These are phyloP conservation scores for Neobulgaria alba DNA, from an alignment of 2,329 filamentous ascomycete species.

Conservation along the genomic window DNA sequence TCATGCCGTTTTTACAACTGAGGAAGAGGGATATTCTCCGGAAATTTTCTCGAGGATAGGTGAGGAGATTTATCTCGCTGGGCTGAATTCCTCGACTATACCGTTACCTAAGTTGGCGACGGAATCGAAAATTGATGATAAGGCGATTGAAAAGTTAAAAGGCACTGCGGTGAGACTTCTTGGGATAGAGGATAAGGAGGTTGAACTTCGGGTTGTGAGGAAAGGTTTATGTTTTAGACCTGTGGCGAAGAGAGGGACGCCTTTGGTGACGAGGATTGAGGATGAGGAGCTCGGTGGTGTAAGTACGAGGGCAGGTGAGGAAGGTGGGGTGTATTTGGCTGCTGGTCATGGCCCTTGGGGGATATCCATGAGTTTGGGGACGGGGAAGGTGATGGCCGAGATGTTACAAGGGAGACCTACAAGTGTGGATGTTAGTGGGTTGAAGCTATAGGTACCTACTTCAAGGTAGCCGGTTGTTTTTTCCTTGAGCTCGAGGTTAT, in stretches of 20 bases:
- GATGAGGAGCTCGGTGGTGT: slow-evolving; percentile 46
- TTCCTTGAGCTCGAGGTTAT: too few relatives aligned
- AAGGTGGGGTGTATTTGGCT: slow-evolving; percentile 61
- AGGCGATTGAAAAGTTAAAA: slow-evolving; percentile 42
- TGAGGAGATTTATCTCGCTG: slow-evolving; percentile 65
- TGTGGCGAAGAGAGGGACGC: slow-evolving; percentile 53
- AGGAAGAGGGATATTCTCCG: slow-evolving; percentile 53
- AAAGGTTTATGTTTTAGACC: slow-evolving; percentile 67
- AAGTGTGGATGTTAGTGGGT: slow-evolving; percentile 49
- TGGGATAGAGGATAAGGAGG: slow-evolving; percentile 19
- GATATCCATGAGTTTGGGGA: slow-evolving; percentile 55
- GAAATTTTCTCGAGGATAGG: slow-evolving; percentile 62
- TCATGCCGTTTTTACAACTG: slow-evolving; percentile 61
- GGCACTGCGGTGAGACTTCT: slow-evolving; percentile 41
- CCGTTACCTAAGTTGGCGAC: slow-evolving; percentile 50
- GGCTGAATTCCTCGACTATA: slow-evolving; percentile 54
- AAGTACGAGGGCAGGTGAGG: slow-evolving; percentile 31
- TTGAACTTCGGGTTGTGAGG: slow-evolving; percentile 52
- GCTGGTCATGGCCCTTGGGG: slow-evolving; percentile 74
- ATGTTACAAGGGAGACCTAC: slow-evolving; percentile 51
- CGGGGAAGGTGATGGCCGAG: slow-evolving; percentile 62
- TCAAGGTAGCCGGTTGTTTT: too few relatives aligned
- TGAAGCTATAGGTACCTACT: slow-evolving; percentile 31
- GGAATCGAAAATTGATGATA: slow-evolving; percentile 37
- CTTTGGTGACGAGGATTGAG: slow-evolving; percentile 51